Percentiles rank a stretch among this genome's conserved stretches.
phyloP scores from a whole-genome alignment of 2,329 filamentous ascomycete genomes.

The Berkeleyomyces basicola region DNA sequence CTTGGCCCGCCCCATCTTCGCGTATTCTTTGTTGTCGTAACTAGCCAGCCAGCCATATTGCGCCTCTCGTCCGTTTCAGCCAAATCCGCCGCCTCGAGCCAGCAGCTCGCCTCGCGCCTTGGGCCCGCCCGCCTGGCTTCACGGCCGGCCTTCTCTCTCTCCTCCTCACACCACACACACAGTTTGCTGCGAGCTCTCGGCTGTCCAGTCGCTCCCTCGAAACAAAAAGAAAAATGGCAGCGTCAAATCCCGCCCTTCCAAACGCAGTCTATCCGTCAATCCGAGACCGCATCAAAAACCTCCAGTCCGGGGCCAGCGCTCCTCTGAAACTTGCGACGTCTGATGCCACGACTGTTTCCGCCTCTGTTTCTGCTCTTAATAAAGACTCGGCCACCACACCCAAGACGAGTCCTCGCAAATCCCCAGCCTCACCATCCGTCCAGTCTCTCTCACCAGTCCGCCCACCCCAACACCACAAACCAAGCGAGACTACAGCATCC shows the following conservation, averaged over 20 bases:
- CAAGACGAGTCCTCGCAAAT: no score
- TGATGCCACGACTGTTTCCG: not conserved
- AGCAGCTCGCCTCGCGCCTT: no score
- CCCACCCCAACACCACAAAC: no score
- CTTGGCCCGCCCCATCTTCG: no score
- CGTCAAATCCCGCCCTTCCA: not conserved
- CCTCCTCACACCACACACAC: no score
- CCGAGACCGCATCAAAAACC: not conserved
- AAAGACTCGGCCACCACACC: not conserved
- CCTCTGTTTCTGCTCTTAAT: not conserved
- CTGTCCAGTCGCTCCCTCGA: not conserved
- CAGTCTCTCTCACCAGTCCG: not conserved
- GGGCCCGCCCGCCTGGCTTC: no score
- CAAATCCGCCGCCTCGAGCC: no score
- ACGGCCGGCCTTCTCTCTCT: not conserved
- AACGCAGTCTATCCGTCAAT: not conserved
- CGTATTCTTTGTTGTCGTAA: no score
- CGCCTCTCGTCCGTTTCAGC: no score
- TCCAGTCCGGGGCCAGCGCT: not conserved
- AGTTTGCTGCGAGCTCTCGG: not conserved
- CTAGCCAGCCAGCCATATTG: no score
- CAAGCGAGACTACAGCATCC: no score
- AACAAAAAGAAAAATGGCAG: not conserved
- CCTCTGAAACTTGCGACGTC: not conserved
- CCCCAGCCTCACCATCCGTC: conserved; percentile 6